A percentile compares a stretch with the other conserved stretches of the same genome.
These are phyloP conservation scores for Ramaria sp. DNA, from an alignment of 768 basidiomycete genomes.

Conservation along the genomic window DNA sequence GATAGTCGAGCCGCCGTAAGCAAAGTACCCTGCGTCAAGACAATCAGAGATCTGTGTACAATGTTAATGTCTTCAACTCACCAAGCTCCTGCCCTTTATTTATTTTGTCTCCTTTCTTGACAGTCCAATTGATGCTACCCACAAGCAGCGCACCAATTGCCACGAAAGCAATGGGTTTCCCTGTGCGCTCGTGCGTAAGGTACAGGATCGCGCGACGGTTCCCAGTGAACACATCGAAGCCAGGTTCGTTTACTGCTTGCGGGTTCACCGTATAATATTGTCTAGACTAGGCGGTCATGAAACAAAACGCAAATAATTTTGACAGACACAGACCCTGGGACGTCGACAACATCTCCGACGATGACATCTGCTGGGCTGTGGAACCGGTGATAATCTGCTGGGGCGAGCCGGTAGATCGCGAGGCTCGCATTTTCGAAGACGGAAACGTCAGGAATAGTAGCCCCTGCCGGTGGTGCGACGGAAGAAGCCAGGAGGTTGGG, in stretches of 20 bases:
- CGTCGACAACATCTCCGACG: slow-evolving; percentile 31
- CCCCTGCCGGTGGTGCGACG: slow-evolving; percentile 26
- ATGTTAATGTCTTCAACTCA: neutral
- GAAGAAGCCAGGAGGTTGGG: slow-evolving; percentile 34
- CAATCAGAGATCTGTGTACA: slow-evolving; percentile 10
- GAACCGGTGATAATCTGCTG: slow-evolving; percentile 75
- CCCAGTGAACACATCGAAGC: slow-evolving; percentile 54
- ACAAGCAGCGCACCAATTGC: slow-evolving; percentile 78
- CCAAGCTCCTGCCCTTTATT: slow-evolving; percentile 59
- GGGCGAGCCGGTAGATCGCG: slow-evolving; percentile 68
- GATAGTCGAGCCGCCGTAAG: slow-evolving; percentile 71
- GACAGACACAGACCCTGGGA: slow-evolving; percentile 27
- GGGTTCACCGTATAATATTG: slow-evolving; percentile 45
- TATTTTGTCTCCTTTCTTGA: slow-evolving; percentile 36
- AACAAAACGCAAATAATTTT: neutral
- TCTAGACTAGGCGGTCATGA: neutral
- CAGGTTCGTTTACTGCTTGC: slow-evolving; percentile 59
- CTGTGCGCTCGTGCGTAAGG: slow-evolving; percentile 34
- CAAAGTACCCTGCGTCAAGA: slow-evolving; percentile 32
- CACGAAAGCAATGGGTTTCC: slow-evolving; percentile 49
- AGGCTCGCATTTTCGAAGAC: slow-evolving; percentile 37
- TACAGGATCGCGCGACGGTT: slow-evolving; percentile 49
- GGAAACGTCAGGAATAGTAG: slow-evolving; percentile 25
- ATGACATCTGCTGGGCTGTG: slow-evolving; percentile 52
- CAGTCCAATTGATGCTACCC: slow-evolving; percentile 61